Evolutionary conservation across 345 rosid genomes (phyloP).

Genomic region (Xanthoceras sorbifolium): DNA sequence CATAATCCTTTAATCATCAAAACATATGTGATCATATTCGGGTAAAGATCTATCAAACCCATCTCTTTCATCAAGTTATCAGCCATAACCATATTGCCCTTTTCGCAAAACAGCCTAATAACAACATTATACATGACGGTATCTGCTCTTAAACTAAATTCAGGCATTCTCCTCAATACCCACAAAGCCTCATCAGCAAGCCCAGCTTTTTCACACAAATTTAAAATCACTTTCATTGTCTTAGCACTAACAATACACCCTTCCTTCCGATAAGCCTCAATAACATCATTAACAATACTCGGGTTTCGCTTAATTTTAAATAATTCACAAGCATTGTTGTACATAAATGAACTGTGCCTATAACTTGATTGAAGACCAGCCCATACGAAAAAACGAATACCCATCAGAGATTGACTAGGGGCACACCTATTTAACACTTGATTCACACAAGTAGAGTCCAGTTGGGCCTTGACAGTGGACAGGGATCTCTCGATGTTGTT

Average conservation of each 20-base stretch:
- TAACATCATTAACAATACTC: constrained; percentile 40
- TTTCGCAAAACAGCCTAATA: constrained; percentile 66
- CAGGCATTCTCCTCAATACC: constrained; percentile 67
- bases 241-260: constrained; percentile 56
- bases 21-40: constrained; percentile 63
- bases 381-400: constrained; percentile 83
- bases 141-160: constrained; percentile 54
- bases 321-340: constrained; percentile 60
- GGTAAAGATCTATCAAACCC: constrained; percentile 60
- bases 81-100: constrained; percentile 60
- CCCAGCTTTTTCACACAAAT: constrained; percentile 63
- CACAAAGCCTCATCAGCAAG: constrained; percentile 70
- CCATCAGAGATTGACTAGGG: constrained; percentile 40
- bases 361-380: constrained; percentile 66
- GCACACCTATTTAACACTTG: constrained; percentile 57
- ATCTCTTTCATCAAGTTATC: constrained; percentile 66
- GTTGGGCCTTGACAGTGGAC: constrained; percentile 36
- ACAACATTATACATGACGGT: constrained; percentile 56
- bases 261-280: constrained; percentile 55
- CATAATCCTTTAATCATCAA: constrained; percentile 72
- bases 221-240: constrained; percentile 59
- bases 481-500: constrained; percentile 53
- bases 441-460: constrained; percentile 54
- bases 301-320: constrained; percentile 59
- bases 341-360: constrained; percentile 67